Evolutionary conservation across 768 basidiomycete genomes (phyloP), one percentile per base, ranked within the genome.

Genomic region (Termitomyces sp.): DNA sequence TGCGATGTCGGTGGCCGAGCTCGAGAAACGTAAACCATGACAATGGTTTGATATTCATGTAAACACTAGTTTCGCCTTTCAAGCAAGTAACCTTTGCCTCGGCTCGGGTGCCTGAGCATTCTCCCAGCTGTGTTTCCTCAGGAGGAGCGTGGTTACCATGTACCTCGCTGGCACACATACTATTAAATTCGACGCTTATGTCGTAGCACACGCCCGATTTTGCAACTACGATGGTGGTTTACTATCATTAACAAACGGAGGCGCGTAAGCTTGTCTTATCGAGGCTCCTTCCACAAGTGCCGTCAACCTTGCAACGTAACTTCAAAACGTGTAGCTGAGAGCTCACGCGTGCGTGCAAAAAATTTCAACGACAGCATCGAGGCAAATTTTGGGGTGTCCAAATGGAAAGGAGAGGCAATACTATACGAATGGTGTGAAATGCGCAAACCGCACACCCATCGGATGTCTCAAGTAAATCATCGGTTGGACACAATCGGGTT

Each of bases 1-100:
- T 89, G 88, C 59, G 60, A 64, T 31, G 58, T 39, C 8, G n/a
- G 34, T 14, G 65, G 59, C 27, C 57, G 37, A 18, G 27, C 51
- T 52, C 26, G 26, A 41, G 37, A 26, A 26, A 12, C 2, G 34
- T 37, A 1, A 16, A 14, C 4, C 49, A 24, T 12, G 5, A 6
- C 2, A 24, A 34, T 16, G 26, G 9, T 16, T 16, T 50, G n/a
- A n/a, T n/a, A n/a, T 41, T 18, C 6, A 24, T 39, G 37, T 41
- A 41, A 16, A 8, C n/a, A 20, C 27, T 6, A 20, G 26, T 52
- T 12, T 26, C 22, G 32, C 48, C 31, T 24, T 18, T 14, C 5
- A n/a, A n/a, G n/a, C n/a, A n/a, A n/a, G n/a, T n/a, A n/a, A 13
- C 1, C 4, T n/a, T 26, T 14, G 14, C 7, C 6, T 5, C 26